Conservation (phyloP, 2,329 filamentous ascomycete genomes). For the Penicillium psychrosexuale region DNA sequence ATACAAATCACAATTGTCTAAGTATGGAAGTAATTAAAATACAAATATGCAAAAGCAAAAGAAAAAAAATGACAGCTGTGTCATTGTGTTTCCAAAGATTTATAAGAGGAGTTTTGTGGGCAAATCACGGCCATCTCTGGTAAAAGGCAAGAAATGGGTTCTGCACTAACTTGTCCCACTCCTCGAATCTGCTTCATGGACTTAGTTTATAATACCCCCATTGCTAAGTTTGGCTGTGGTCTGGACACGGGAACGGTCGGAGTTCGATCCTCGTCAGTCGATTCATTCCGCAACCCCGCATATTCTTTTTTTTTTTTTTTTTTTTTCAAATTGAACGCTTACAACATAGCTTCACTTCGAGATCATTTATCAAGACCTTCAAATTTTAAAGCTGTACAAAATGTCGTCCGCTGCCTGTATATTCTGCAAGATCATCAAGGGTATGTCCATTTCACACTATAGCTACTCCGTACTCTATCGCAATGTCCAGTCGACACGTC, state of each 20-base stretch:
- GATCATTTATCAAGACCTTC: neutral
- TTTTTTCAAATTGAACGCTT: neutral
- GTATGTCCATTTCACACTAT: conserved; percentile 42
- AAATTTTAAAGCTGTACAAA: neutral
- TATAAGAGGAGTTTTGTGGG: conserved; percentile 57
- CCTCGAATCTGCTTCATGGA: conserved; percentile 38
- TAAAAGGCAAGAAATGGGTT: conserved; percentile 78
- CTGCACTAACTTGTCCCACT: conserved; percentile 67
- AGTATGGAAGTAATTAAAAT: conserved; percentile 22
- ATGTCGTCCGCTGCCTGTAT: conserved; percentile 66
- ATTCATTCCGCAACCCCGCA: conserved; percentile 17
- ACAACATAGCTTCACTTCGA: neutral
- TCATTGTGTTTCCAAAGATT: conserved; percentile 56
- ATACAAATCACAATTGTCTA: neutral
- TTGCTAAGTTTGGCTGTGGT: neutral
- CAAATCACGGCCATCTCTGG: conserved; percentile 72
- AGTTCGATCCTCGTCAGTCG: conserved; percentile 30
- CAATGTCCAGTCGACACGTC: neutral
- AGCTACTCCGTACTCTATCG: neutral
- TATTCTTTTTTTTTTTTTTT: neutral
- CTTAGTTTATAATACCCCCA: conserved; percentile 3
- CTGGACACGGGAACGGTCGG: neutral
- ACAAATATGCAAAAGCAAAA: conserved; percentile 28
- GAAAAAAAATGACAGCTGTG: conserved; percentile 45
- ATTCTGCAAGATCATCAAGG: conserved; percentile 98